These are phyloP conservation scores for Heliocybe sulcata DNA, from an alignment of 1,284 basidiomycete genomes.

Conservation along the genomic window DNA sequence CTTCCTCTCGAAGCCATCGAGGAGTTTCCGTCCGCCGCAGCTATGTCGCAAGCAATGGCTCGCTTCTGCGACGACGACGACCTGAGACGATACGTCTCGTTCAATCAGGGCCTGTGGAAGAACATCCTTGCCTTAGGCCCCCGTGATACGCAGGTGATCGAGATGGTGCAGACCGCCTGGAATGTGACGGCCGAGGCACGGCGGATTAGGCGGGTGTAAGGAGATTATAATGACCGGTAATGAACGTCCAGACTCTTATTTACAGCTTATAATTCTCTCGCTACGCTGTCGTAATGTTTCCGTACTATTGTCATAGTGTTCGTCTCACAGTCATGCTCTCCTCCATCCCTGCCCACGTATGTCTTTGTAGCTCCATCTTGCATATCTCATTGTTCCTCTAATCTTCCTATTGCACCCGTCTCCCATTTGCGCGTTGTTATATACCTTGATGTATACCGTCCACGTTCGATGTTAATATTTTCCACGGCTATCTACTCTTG, in stretches of 20 bases:
- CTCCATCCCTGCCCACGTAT: too few species aligned
- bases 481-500: too few species aligned
- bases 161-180: constrained; percentile 40
- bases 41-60: constrained; percentile 44
- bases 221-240: not conserved
- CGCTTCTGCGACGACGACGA: constrained; percentile 22
- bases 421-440: too few species aligned
- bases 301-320: not conserved
- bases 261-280: not conserved
- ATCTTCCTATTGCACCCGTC: too few species aligned
- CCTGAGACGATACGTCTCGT: constrained; percentile 26
- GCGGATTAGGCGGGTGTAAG: constrained; percentile 11
- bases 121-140: constrained; percentile 42
- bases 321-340: not conserved
- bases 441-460: too few species aligned
- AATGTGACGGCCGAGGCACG: constrained; percentile 42
- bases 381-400: too few species aligned
- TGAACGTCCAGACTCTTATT: not conserved
- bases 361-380: not conserved
- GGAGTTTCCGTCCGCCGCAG: constrained; percentile 43
- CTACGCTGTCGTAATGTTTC: not conserved
- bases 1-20: constrained; percentile 31
- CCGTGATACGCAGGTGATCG: constrained; percentile 26
- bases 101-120: constrained; percentile 44
- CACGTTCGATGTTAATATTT: too few species aligned